Base-by-base conservation (phyloP, 2,329 filamentous ascomycete species). In the Stagonosporopsis cucurbitacearum region DNA sequence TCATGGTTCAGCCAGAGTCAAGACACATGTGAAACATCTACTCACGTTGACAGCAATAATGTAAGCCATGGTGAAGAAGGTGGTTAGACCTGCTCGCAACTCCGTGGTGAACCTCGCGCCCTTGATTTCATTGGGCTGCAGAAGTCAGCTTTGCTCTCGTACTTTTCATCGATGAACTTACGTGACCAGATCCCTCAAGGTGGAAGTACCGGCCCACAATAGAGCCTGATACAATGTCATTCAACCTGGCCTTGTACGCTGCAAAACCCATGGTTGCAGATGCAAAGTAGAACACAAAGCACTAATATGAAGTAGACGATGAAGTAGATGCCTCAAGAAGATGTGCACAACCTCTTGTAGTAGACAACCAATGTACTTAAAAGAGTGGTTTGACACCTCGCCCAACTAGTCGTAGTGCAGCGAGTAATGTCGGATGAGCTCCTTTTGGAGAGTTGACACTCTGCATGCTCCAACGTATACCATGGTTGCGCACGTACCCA, bases 31-130 rank as follows among this genome's bases (percentile, higher is more conserved):
- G 43, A 32, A 37, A 45, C 9, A 44, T 11, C 23, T 49, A 64
- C 59, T 66, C 54, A 71, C 65, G 84, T 95, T 79, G 54, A 82
- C 79, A 65, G 84, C 84, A 71, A 90, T 89, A 77, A 92, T 92
- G 54, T 75, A 76, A 26, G 72, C 73, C 72, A 75, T 77, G 40
- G 78, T 78, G 56, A 80, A 79, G 66, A 80, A 80, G 1, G 90
- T 92, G n/a, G 91, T 90, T 36, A 96, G 77, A 44, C 92, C 92
- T 54, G 90, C 92, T 57, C 91, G 87, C 46, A 96, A 79, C 78
- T 96, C 92, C 44, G 91, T 96, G 68, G 91, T 86, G 79, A 96
- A 96, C 64, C 84, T 82, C 23, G 90, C 88, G 25, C 88, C 88
- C 71, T 90, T 88, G 46, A 90, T 86, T 71, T 90, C 88, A 66